Evolutionary conservation across 805 yeast species (phyloP).

Genomic region (Sugiyamaella smithiae): DNA sequence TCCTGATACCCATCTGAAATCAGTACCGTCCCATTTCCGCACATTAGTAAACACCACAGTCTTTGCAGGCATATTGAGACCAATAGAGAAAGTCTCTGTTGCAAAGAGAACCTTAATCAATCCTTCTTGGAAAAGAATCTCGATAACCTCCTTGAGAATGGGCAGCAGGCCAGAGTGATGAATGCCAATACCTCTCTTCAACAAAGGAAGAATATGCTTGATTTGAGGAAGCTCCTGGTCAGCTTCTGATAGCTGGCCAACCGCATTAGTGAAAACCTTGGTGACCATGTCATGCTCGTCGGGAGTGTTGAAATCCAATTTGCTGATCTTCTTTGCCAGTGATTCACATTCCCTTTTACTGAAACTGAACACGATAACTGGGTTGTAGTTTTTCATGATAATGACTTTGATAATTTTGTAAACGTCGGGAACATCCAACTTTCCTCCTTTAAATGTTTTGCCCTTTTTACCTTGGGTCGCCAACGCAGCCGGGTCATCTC

Average conservation of each 20-base stretch:
- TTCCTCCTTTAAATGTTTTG: constrained; percentile 84
- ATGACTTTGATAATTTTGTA: constrained; percentile 97
- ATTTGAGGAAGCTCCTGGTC: constrained; percentile 95
- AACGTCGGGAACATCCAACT: constrained; percentile 84
- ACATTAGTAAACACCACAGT: constrained; percentile 98
- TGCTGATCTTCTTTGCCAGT: constrained; percentile 91
- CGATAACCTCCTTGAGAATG: constrained; percentile 90
- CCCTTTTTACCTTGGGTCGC: constrained; percentile 68
- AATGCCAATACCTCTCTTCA: constrained; percentile 95
- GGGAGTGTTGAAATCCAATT: constrained; percentile 87
- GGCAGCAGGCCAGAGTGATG: constrained; percentile 97
- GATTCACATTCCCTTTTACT: constrained; percentile 96
- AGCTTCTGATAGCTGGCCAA: constrained; percentile 79
- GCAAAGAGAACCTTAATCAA: constrained; percentile 91
- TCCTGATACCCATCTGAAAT: constrained; percentile 98
- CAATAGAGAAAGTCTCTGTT: constrained; percentile 97
- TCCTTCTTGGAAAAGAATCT: constrained; percentile 95
- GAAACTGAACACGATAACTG: constrained; percentile 98
- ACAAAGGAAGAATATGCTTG: constrained; percentile 80
- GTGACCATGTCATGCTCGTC: constrained; percentile 91
- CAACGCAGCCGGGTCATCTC: constrained; percentile 74
- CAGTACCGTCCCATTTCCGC: constrained; percentile 97
- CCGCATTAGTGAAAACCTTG: constrained; percentile 87
- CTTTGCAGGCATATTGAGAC: constrained; percentile 98
- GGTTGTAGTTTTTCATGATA: constrained; percentile 93